A percentile compares a stretch with the other conserved stretches of the same genome.
These are phyloP conservation scores for Boletus tomentosulus DNA, from an alignment of 768 basidiomycete species.

Conservation along the genomic window DNA sequence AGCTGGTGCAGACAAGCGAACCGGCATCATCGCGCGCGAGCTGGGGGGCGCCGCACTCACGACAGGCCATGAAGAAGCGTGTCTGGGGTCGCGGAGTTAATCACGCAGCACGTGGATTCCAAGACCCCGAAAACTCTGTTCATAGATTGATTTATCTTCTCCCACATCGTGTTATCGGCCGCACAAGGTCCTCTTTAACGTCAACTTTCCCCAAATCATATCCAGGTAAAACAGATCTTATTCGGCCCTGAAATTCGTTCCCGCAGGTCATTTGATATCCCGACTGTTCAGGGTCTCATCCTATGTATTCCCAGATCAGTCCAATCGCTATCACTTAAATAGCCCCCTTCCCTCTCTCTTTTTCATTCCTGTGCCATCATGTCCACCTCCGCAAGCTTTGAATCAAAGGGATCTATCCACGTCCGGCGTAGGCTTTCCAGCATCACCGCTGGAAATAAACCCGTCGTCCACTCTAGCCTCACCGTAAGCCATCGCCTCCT, in stretches of 20 bases:
- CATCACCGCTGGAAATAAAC: slow-evolving; percentile 43
- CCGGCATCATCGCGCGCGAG: slow-evolving; percentile 55
- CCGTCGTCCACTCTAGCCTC: slow-evolving; percentile 58
- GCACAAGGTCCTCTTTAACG: too few relatives aligned
- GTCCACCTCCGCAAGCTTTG: slow-evolving; percentile 48
- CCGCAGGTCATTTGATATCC: slow-evolving; percentile 7
- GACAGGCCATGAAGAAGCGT: slow-evolving; percentile 35
- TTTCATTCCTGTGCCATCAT: slow-evolving; percentile 36
- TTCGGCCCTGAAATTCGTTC: too few relatives aligned
- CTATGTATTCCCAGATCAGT: slow-evolving; percentile 4
- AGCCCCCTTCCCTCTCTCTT: slow-evolving; percentile 23
- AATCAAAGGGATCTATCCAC: slow-evolving; percentile 60
- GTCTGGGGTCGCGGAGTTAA: slow-evolving; percentile 3
- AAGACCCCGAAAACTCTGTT: slow-evolving; percentile 29
- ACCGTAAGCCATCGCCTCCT: slow-evolving; percentile 44
- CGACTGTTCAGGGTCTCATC: slow-evolving; percentile 24
- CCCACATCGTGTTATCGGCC: too few relatives aligned
- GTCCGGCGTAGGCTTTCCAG: slow-evolving; percentile 68
- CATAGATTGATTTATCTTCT: background rate
- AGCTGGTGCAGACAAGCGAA: slow-evolving; percentile 62
- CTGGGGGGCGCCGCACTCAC: slow-evolving; percentile 49
- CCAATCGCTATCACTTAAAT: slow-evolving; percentile 28
- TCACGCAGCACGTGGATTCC: background rate
- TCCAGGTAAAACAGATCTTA: too few relatives aligned
- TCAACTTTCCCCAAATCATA: too few relatives aligned